Evolutionary conservation across 1,139 yeast species (phyloP).

Genomic region (Magnusiomyces sp.): DNA sequence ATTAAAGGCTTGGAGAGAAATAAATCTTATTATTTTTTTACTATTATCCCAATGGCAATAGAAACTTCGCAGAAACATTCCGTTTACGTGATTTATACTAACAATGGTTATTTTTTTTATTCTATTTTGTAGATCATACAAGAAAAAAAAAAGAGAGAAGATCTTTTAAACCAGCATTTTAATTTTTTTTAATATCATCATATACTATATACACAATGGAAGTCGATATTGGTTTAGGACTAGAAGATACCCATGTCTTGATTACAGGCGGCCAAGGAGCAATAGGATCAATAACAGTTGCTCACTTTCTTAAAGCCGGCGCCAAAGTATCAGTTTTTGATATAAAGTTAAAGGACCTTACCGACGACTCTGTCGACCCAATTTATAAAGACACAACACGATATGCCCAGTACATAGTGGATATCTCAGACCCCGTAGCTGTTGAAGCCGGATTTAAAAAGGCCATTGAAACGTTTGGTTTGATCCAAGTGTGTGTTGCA

Average conservation of each 20-base stretch:
- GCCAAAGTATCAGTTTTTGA: slow-evolving; percentile 10
- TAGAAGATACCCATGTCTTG: slow-evolving; percentile 9
- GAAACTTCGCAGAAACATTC: no score
- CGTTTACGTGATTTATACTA: no score
- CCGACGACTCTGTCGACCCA: neutral
- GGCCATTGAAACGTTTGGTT: slow-evolving; percentile 10
- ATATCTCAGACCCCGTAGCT: slow-evolving; percentile 9
- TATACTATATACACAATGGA: neutral
- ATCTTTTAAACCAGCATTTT: no score
- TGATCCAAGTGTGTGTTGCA: slow-evolving; percentile 14
- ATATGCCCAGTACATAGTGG: slow-evolving; percentile 4
- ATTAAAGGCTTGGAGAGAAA: no score
- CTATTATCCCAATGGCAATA: no score
- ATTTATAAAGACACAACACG: neutral
- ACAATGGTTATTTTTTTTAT: no score
- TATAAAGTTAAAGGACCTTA: neutral
- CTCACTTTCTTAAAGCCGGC: slow-evolving; percentile 8
- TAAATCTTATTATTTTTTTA: no score
- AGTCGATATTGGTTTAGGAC: slow-evolving; percentile 11
- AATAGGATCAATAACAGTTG: slow-evolving; percentile 10
- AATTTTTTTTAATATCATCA: neutral
- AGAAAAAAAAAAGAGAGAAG: no score
- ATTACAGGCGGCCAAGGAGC: slow-evolving; percentile 14
- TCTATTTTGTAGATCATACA: no score
- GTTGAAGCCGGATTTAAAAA: slow-evolving; percentile 6